Conservation (phyloP, 2,329 filamentous ascomycete species). For the Beauveria medogensis region DNA sequence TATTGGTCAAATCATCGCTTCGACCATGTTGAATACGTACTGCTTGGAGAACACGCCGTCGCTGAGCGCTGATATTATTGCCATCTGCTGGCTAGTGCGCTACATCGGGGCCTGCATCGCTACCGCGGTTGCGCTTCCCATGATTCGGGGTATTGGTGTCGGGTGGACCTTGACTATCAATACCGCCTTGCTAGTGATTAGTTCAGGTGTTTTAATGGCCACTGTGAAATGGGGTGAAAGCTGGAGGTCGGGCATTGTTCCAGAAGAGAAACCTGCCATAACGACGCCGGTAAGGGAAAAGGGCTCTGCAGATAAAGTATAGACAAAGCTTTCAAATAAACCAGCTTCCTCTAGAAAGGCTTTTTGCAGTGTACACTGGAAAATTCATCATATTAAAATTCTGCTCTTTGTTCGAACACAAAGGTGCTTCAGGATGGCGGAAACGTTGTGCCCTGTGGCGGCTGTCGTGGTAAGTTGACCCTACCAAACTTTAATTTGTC, state of each 20-base stretch:
- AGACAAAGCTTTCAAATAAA: background rate
- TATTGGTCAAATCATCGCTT: conserved; percentile 66
- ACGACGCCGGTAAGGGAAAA: background rate
- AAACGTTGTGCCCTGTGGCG: background rate
- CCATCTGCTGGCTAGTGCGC: conserved; percentile 70
- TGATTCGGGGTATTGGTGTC: conserved; percentile 65
- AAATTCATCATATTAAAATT: background rate
- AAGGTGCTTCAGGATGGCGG: background rate
- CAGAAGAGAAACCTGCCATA: conserved; percentile 3
- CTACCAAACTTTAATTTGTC: background rate
- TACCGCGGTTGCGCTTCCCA: conserved; percentile 65
- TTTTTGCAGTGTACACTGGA: background rate
- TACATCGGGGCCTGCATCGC: conserved; percentile 68
- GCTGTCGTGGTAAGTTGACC: background rate
- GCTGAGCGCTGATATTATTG: conserved; percentile 63
- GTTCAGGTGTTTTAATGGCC: conserved; percentile 28
- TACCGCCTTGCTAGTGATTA: conserved; percentile 27
- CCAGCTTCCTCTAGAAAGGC: background rate
- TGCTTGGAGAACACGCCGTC: conserved; percentile 72
- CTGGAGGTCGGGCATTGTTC: conserved; percentile 31
- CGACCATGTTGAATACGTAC: conserved; percentile 70
- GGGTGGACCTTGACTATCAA: conserved; percentile 73
- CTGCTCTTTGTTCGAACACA: background rate
- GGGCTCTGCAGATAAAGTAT: background rate
- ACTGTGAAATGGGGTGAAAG: conserved; percentile 31